Base-by-base conservation (phyloP, 2,329 filamentous ascomycete species). In the Fusarium sp. region DNA sequence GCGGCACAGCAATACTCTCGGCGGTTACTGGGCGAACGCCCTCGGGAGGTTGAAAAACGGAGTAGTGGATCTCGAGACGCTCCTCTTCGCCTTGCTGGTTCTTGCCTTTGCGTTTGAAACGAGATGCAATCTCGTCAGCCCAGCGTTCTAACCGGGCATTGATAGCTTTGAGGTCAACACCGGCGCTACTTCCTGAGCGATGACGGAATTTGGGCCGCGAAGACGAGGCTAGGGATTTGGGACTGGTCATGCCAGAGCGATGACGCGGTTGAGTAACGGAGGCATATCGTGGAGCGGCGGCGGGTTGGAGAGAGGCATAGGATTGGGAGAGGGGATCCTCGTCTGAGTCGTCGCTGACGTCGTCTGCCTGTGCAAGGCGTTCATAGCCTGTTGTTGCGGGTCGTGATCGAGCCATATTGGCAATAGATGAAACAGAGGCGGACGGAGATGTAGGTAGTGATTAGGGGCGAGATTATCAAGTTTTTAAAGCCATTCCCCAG, bases 91-190 rank as follows among this genome's bases (percentile, higher is more conserved):
- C 83, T 11, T 77, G 81, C 74, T 88, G 90, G 48, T 90, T 91
- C 76, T 90, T 93, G 53, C 91, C 88, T 73, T 90, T 90, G 71
- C 94, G 92, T 83, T 97, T 98, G 86, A 99, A 98, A 74, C 96
- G 96, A 71, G 93, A 92, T 29, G 96, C 94, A 75, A 99, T 98
- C 81, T 99, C 96, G 73, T 98, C 96, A 17, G 96, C 96, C 96
- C 96, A 99, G 76, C 92, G 87, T 80, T 99, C 96, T 25, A 99
- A 83, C 23, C 96, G 87, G 60, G 95, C 94, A 79, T 99, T 99
- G 80, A 99, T 98, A 62, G 96, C 96, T 78, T 98, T 98, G 76
- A 99, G 92, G 76, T 99, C 96, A 18, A 99, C 95, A 5, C 94
- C 95, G 20, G 93, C 93, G 73, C 94, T 96, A 76, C 92, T 91